A percentile compares a stretch with the other conserved stretches of the same genome.
phyloP scores from a whole-genome alignment of 169 alveolate genomes.

The Theileria orientalis region DNA sequence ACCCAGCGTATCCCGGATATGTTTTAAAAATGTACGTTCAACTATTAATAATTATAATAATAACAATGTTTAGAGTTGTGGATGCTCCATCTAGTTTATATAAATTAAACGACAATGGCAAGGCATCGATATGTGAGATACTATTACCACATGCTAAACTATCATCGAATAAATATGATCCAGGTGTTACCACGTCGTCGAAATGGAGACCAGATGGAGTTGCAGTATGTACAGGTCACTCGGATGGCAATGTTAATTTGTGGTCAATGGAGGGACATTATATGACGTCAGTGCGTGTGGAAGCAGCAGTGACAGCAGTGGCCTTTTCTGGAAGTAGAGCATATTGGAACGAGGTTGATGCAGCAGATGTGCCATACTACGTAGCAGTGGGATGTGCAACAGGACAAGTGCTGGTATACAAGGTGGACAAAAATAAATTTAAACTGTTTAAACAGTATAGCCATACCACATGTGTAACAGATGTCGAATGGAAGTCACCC shows the following conservation, averaged over 20 bases:
- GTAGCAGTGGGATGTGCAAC: conserved; percentile 31
- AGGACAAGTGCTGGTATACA: conserved; percentile 21
- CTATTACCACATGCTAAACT: conserved; percentile 39
- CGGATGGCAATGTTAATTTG: conserved; percentile 24
- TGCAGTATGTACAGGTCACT: conserved; percentile 38
- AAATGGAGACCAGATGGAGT: conserved; percentile 53
- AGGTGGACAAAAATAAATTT: conserved; percentile 2
- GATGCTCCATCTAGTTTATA: conserved; percentile 48
- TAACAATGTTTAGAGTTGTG: conserved; percentile 20
- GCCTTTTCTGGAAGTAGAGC: conserved; percentile 40
- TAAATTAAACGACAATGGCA: background rate
- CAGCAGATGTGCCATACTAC: conserved; percentile 3
- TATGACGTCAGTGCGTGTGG: background rate
- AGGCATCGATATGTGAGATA: conserved; percentile 33
- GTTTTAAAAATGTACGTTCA: conserved; percentile 43
- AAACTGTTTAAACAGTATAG: background rate
- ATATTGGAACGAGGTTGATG: conserved; percentile 15
- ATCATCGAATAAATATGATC: conserved; percentile 3
- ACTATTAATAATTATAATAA: too few species aligned
- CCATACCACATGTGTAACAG: conserved; percentile 31
- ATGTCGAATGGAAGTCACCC: conserved; percentile 43
- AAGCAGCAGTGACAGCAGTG: conserved; percentile 33
- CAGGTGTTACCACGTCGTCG: conserved; percentile 28
- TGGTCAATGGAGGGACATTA: conserved; percentile 33
- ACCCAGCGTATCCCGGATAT: conserved; percentile 41